These are phyloP conservation scores for Zizania latifolia DNA, from an alignment of 176 grass and related monocot genomes.

Conservation along the genomic window DNA sequence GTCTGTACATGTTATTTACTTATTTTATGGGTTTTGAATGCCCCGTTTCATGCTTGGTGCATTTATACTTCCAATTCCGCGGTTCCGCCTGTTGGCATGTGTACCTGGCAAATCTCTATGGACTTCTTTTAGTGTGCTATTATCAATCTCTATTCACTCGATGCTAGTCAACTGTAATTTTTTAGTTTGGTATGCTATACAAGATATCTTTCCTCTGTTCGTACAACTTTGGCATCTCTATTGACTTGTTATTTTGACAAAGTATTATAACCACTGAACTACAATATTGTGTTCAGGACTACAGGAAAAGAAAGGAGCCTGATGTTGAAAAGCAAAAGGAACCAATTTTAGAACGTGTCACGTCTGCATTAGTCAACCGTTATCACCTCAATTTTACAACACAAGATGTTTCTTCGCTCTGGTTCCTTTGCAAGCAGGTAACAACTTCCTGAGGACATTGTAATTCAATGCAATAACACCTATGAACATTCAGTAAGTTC, in stretches of 20 bases:
- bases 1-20: slow-evolving; percentile 10
- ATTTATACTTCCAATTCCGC: not conserved
- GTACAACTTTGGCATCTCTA: not conserved
- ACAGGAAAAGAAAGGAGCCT: slow-evolving; percentile 74
- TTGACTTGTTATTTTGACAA: not conserved
- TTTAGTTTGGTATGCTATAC: not conserved
- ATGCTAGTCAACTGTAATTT: not conserved
- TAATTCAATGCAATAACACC: slow-evolving; percentile 11
- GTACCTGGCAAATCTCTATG: not conserved
- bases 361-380: slow-evolving; percentile 49
- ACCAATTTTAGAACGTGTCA: slow-evolving; percentile 75
- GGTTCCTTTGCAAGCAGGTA: slow-evolving; percentile 99
- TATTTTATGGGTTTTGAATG: not conserved
- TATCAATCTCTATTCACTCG: not conserved
- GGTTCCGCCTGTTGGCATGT: not conserved
- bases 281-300: slow-evolving; percentile 45
- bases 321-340: slow-evolving; percentile 75
- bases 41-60: not conserved
- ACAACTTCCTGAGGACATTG: not conserved
- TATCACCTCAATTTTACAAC: slow-evolving; percentile 72
- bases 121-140: not conserved
- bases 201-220: not conserved
- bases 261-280: slow-evolving; percentile 3
- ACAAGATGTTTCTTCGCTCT: slow-evolving; percentile 78
- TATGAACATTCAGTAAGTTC: slow-evolving; percentile 20